Conservation (phyloP, 1,284 basidiomycete genomes). For the Filobasidium uniguttulatum region DNA sequence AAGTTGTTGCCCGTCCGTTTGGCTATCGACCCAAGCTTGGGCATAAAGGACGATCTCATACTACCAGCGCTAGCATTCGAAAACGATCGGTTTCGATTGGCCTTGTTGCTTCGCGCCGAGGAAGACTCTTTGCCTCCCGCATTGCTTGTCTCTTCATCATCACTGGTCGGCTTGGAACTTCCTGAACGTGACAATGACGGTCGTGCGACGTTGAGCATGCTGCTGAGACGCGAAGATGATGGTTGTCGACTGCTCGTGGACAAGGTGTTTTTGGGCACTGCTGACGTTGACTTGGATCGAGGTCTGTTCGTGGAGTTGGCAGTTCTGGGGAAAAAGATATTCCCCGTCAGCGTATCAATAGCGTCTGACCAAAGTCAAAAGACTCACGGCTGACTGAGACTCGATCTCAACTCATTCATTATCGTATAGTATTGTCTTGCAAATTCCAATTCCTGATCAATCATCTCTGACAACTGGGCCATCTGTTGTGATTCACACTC, state of each 20-base stretch:
- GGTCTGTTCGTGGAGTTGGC: slow-evolving; percentile 16
- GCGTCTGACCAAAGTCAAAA: too few relatives aligned
- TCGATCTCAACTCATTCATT: slow-evolving; percentile 50
- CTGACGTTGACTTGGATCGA: slow-evolving; percentile 25
- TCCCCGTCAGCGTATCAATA: too few relatives aligned
- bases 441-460: slow-evolving; percentile 59
- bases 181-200: neutral
- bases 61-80: slow-evolving; percentile 9
- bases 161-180: slow-evolving; percentile 16
- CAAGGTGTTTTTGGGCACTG: slow-evolving; percentile 12
- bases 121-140: slow-evolving; percentile 5
- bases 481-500: slow-evolving; percentile 58
- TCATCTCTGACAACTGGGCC: slow-evolving; percentile 48
- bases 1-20: neutral
- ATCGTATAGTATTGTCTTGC: slow-evolving; percentile 56
- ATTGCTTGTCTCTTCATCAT: slow-evolving; percentile 23
- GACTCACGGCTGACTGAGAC: too few relatives aligned
- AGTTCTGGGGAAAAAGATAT: too few relatives aligned
- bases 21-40: slow-evolving; percentile 7
- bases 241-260: neutral
- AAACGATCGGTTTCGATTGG: slow-evolving; percentile 7
- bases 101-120: too few relatives aligned
- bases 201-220: neutral
- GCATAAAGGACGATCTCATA: slow-evolving; percentile 20
- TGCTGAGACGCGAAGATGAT: neutral